Base-by-base conservation (phyloP, 1,284 basidiomycete species). In the Fomitopsis betulina region DNA sequence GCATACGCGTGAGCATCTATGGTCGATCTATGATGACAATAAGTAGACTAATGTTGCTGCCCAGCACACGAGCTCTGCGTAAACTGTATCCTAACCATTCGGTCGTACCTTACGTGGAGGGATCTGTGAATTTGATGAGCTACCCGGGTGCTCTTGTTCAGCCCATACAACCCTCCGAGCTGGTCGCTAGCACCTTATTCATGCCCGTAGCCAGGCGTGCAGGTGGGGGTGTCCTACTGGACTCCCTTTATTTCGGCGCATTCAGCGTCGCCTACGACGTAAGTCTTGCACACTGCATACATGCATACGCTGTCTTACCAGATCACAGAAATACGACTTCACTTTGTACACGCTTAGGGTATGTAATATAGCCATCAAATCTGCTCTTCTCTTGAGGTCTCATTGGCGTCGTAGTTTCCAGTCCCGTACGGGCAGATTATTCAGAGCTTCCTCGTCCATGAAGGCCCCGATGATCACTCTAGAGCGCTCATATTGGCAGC, bases 251-350 rank as follows among this genome's bases (percentile, higher is more conserved):
- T 55, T 80, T 81, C 60, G 86, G 84, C 19, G 74, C 76, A 3
- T 86, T 87, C 68, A 73, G 72, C 25, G 63, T 85, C 2, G 71
- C 75, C 7, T 91, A 87, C 87, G 76, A 83, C 61, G 87, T 85
- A 66, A 67, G 78, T 67, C 27, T 23, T 38, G 17, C 8, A 35
- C 3, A 35, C 45, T 35, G 7, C 2, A 17, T 30, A 10, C 33
- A 1, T 13, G 9, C 9, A n/a, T 39, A 43, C 5, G 25, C 25
- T 45, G 60, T 39, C 4, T 53, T 39, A 47, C 30, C 54, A 33
- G 43, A 27, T 39, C 39, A 40, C 38, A 83, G 82, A 71, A 73
- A 56, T 75, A 73, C 49, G 75, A 78, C 40, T 84, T 82, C 61
- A 65, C 80, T 33, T 61, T 85, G 38, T 80, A 82, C 61, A 70